A percentile compares a stretch with the other conserved stretches of the same genome.
Conservation (phyloP, 2,329 filamentous ascomycete genomes). For the Arthrobotrys sinensis region DNA sequence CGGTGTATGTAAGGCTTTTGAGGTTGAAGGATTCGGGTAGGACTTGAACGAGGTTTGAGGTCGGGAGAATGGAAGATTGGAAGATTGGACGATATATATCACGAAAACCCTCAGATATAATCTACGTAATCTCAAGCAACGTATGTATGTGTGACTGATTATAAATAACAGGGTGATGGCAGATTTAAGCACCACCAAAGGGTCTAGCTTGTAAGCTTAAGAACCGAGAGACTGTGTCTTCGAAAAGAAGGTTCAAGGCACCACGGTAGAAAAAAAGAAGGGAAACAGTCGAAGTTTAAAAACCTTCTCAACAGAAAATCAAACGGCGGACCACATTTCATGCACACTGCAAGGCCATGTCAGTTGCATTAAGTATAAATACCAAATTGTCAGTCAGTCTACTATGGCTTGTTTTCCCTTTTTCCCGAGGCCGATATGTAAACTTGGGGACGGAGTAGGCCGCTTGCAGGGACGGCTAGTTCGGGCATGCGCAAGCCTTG, state of each 20-base stretch:
- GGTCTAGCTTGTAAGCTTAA: slow-evolving; percentile 18
- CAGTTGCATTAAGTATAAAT: slow-evolving; percentile 52
- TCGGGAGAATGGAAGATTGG: slow-evolving; percentile 8
- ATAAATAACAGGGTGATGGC: slow-evolving; percentile 1
- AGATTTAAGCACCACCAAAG: slow-evolving; percentile 2
- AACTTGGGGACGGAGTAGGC: slow-evolving; percentile 23
- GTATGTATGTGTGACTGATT: not conserved
- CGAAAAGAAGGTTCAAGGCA: slow-evolving; percentile 16
- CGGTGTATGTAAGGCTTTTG: not conserved
- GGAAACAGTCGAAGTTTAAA: slow-evolving; percentile 39
- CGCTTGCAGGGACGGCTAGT: slow-evolving; percentile 38
- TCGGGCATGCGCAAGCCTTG: slow-evolving; percentile 37
- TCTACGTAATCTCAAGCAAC: not conserved
- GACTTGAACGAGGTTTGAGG: not conserved
- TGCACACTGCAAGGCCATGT: slow-evolving; percentile 53
- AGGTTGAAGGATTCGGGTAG: not conserved
- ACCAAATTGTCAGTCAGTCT: slow-evolving; percentile 7
- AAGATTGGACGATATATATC: slow-evolving; percentile 1
- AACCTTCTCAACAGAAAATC: slow-evolving; percentile 36
- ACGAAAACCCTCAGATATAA: not conserved
- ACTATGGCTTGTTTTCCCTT: slow-evolving; percentile 35
- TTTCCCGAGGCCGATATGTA: slow-evolving; percentile 33
- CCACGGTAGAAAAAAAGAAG: not conserved
- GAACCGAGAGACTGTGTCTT: slow-evolving; percentile 17
- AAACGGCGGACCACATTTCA: slow-evolving; percentile 7